These are phyloP conservation scores for Pyronema domesticum DNA, from an alignment of 495 filamentous ascomycete genomes.

Conservation along the genomic window DNA sequence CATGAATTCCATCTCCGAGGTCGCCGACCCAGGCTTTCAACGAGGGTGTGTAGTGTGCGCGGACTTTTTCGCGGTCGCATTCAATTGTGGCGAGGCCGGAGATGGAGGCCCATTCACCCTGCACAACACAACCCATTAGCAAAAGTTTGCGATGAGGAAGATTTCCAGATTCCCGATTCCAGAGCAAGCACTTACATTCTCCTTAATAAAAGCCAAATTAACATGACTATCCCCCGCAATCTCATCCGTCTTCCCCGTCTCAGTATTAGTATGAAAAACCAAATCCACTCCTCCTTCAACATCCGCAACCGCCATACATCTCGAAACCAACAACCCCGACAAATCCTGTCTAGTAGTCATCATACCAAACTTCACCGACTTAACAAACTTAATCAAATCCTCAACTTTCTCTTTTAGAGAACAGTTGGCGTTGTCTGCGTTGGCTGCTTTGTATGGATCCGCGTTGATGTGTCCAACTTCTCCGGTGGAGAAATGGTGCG, in stretches of 20 bases:
- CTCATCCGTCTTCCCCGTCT: conserved; percentile 81
- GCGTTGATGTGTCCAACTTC: conserved; percentile 31
- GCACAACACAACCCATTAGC: too few species aligned
- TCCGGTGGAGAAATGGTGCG: conserved; percentile 1
- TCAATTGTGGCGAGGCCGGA: conserved; percentile 51
- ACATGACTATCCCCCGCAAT: conserved; percentile 54
- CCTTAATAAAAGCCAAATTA: conserved; percentile 73
- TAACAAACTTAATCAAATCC: conserved; percentile 50
- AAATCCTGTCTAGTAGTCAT: conserved; percentile 45
- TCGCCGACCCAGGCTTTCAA: conserved; percentile 86
- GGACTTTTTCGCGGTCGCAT: conserved; percentile 46
- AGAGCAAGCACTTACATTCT: too few species aligned
- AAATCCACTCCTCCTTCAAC: conserved; percentile 67
- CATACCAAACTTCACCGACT: conserved; percentile 50
- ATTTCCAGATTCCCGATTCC: not conserved
- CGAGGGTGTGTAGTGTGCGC: conserved; percentile 41
- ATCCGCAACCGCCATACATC: conserved; percentile 83
- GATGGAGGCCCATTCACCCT: conserved; percentile 55
- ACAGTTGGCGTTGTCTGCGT: conserved; percentile 40
- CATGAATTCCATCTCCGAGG: conserved; percentile 70
- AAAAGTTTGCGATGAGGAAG: too few species aligned
- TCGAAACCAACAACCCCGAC: conserved; percentile 46
- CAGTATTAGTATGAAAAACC: conserved; percentile 85
- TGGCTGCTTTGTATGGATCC: conserved; percentile 67
- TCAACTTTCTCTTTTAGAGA: conserved; percentile 61